A percentile compares a stretch with the other conserved stretches of the same genome.
Conservation (phyloP, 306 rosid genomes). For the Rosa lucieae region DNA sequence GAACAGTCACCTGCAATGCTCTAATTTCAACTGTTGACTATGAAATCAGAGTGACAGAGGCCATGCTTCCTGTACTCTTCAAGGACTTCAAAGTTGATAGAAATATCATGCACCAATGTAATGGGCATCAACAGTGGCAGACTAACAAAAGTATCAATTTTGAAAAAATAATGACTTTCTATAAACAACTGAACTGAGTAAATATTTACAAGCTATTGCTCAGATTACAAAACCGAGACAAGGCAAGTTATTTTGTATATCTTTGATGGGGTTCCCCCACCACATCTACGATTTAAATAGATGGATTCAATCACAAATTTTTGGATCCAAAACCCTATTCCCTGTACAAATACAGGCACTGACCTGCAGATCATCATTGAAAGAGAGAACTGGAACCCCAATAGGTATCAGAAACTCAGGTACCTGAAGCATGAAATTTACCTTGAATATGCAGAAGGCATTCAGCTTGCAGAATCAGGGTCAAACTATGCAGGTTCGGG, state of each 20-base stretch:
- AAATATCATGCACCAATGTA: not conserved
- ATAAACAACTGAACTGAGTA: conserved; percentile 42
- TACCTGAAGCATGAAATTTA: not conserved
- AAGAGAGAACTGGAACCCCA: conserved; percentile 30
- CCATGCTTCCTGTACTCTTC: not conserved
- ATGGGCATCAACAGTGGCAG: not conserved
- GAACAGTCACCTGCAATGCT: not conserved
- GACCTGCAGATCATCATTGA: conserved; percentile 43
- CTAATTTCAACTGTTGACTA: not conserved
- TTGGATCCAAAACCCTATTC: conserved; percentile 16
- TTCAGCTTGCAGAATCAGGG: conserved; percentile 26
- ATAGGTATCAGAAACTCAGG: conserved; percentile 13
- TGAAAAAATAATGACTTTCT: conserved; percentile 25
- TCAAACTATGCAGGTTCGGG: conserved; percentile 28
- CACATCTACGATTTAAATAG: conserved; percentile 36
- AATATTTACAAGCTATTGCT: conserved; percentile 66
- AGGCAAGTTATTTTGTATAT: conserved; percentile 34
- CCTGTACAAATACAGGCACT: conserved; percentile 50
- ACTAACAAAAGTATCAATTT: conserved; percentile 2
- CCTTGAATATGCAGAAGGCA: not conserved
- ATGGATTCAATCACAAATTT: conserved; percentile 24
- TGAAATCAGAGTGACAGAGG: not conserved
- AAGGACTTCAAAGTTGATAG: not conserved
- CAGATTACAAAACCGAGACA: conserved; percentile 39
- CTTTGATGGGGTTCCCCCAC: conserved; percentile 40